Evolutionary conservation across 1,139 yeast species (phyloP).

Genomic region (Saccharomyces pastorianus): DNA sequence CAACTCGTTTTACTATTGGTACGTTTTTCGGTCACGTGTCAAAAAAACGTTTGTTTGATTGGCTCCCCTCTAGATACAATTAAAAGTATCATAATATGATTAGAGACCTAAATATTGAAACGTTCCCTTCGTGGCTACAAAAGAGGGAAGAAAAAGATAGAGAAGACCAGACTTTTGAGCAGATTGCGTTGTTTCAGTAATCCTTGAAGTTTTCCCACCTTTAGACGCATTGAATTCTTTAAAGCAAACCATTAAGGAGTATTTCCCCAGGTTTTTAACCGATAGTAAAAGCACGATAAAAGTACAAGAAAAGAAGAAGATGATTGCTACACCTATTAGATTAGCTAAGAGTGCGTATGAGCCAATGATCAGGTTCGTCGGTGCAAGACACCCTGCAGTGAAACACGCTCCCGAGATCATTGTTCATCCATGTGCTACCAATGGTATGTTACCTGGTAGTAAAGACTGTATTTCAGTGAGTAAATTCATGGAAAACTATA

Average conservation of each 20-base stretch:
- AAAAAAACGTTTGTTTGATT: not conserved
- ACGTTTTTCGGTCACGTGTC: not conserved
- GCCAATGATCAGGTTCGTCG: conserved; percentile 58
- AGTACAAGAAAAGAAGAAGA: conserved; percentile 10
- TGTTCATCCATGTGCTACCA: conserved; percentile 43
- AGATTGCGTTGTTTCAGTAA: not conserved
- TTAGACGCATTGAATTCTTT: not conserved
- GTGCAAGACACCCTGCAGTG: conserved; percentile 37
- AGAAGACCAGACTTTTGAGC: not conserved
- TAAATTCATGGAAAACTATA: conserved; percentile 25
- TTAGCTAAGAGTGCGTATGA: conserved; percentile 34
- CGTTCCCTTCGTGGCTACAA: not conserved
- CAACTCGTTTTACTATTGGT: not conserved
- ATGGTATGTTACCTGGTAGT: conserved; percentile 38
- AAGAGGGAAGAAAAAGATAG: not conserved
- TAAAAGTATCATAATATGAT: not conserved
- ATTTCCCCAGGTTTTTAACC: not conserved
- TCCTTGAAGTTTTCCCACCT: conserved; percentile 1
- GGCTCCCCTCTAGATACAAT: not conserved
- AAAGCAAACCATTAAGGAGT: not conserved
- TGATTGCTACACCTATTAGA: conserved; percentile 31
- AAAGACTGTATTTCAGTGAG: conserved; percentile 18
- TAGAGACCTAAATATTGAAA: not conserved
- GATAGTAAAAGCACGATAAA: not conserved
- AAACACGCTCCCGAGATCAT: conserved; percentile 17